Base-by-base conservation (phyloP, 345 rosid species). In the Mercurialis annua region DNA sequence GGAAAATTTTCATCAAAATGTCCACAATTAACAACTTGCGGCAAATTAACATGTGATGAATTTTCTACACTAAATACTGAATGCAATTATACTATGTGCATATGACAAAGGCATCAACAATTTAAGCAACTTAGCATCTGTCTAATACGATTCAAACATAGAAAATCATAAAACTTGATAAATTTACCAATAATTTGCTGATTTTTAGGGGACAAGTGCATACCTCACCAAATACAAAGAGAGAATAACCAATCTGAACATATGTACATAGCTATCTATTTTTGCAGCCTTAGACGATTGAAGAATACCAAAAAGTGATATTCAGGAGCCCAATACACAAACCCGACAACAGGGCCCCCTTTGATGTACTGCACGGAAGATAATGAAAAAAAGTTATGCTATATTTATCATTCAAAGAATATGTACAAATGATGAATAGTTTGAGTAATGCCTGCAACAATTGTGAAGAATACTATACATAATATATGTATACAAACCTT, bases 331-430 rank as follows among this genome's bases (percentile, higher is more conserved):
- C 99, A 90, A 56, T 87, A 87, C 33, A 90, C 83, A 72, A 93
- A 93, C 75, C 97, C 98, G 61, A 90, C 89, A 9, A 93, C 89
- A n/a, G 97, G 98, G 24, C 96, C 97, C 66, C 91, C 95, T 86
- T 87, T 87, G 50, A 87, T 82, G 72, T 85, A 84, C 98, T 93
- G 96, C 82, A 81, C 10, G n/a, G n/a, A n/a, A n/a, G n/a, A 21
- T 53, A 49, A 61, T 69, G 31, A 67, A 23, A n/a, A n/a, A n/a
- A 62, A 51, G 62, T 21, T 23, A 34, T 40, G 12, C 34, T 16
- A 66, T 81, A 58, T 72, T 53, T 49, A 52, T 68, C 36, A 18
- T 34, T 5, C 57, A 27, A 15, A 53, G 30, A 59, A 47, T 43
- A 36, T 65, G 12, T 7, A 33, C 14, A 44, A 71, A 52, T 61